Conservation (phyloP, 805 yeast species). For the Wickerhamomyces ciferrii region DNA sequence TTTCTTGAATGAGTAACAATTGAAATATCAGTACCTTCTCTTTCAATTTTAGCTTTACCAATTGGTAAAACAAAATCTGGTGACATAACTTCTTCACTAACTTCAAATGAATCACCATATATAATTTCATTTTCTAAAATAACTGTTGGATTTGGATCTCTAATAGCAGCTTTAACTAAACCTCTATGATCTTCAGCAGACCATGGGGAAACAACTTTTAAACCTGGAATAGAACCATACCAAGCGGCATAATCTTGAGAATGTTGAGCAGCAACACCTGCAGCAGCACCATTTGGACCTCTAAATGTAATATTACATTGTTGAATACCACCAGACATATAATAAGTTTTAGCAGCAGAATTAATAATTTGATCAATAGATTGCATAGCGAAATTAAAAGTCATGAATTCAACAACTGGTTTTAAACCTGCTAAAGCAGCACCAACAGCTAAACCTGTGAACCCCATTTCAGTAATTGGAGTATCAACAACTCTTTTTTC, state of each 20-base stretch:
- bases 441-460: conserved; percentile 94
- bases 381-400: conserved; percentile 99
- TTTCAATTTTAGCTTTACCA: conserved; percentile 94
- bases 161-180: conserved; percentile 88
- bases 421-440: conserved; percentile 71
- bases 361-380: conserved; percentile 97
- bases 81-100: conserved; percentile 83
- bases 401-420: conserved; percentile 98
- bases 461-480: conserved; percentile 99
- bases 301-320: conserved; percentile 96
- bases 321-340: conserved; percentile 99
- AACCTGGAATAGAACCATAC: conserved; percentile 98
- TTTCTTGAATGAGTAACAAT: conserved; percentile 91
- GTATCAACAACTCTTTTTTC: conserved; percentile 73
- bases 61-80: conserved; percentile 90
- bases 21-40: conserved; percentile 86
- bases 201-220: conserved; percentile 94
- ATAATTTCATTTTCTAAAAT: conserved; percentile 93
- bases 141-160: conserved; percentile 98
- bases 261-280: conserved; percentile 99
- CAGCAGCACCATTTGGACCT: conserved; percentile 99
- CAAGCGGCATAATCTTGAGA: conserved; percentile 97
- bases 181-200: conserved; percentile 96
- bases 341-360: conserved; percentile 97
- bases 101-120: conserved; percentile 87